Base-by-base conservation (phyloP, 1,139 yeast genomes). In the Sugiyamaella grinbergsii region DNA sequence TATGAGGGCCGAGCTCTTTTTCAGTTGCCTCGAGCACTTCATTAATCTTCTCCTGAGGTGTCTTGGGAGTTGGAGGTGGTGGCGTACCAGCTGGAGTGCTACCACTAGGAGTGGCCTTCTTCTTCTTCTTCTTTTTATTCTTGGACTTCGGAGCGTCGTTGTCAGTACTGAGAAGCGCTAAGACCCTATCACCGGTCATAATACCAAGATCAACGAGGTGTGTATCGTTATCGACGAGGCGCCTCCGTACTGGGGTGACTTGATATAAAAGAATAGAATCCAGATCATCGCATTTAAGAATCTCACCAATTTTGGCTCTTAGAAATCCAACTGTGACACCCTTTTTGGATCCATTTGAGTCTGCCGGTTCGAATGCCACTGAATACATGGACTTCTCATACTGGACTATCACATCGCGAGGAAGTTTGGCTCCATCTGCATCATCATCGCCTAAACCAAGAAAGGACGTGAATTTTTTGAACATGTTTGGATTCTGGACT, bases 241-340 rank as follows among this genome's bases (percentile, higher is more conserved):
- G 68, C 46, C 61, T 62, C 46, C 71, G 40, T 23, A 34, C 42
- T 2, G 47, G 47, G 8, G 47, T 70, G n/a, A 59, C 54, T 46
- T 58, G 60, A 36, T 62, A 66, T 33, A 72, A 57, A 7, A 59
- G 56, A 28, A 72, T 71, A 31, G 64, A 61, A 53, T 69, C 77
- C 10, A 80, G 62, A 5, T 72, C 71, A 0, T 88, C 80, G 19
- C 31, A 32, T 50, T 76, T 74, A 56, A 85, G 78, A 51, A 85
- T 71, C 38, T 64, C 63, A 16, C 65, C 67, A 15, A 66, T 61
- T 55, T 59, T 62, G 15, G 68, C 60, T 53, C 90, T 75, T 53
- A 88, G 72, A 57, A 83, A 82, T 22, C 73, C 75, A 22, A 90
- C 73, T 8, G 84, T 79, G 6, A 90, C 95, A 18, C 43, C 49